These are phyloP conservation scores for Jacaranda copaia DNA, from an alignment of 257 asterid genomes.

Conservation along the genomic window DNA sequence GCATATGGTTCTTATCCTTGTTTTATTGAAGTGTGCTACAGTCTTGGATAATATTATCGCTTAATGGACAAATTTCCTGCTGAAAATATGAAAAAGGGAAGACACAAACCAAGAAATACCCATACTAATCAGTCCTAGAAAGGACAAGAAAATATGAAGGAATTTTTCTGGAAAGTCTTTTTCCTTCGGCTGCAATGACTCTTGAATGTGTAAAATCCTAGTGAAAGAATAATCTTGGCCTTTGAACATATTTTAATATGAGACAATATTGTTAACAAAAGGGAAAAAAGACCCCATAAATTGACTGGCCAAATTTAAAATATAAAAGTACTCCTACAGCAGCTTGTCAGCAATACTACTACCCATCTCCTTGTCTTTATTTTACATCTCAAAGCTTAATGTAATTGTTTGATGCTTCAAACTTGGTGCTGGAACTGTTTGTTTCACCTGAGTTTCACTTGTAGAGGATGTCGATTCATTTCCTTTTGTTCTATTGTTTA, in stretches of 20 bases:
- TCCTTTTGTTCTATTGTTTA: constrained; percentile 34
- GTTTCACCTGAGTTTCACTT: constrained; percentile 20
- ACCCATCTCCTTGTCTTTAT: constrained; percentile 9
- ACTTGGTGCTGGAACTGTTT: constrained; percentile 20
- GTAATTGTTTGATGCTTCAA: constrained; percentile 14
- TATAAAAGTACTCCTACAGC: constrained; percentile 23
- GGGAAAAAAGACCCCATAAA: not conserved
- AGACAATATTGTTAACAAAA: not conserved
- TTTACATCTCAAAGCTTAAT: constrained; percentile 25
- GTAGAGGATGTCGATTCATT: constrained; percentile 22
- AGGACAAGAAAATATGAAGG: constrained; percentile 7
- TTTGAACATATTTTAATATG: not conserved
- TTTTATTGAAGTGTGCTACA: constrained; percentile 15
- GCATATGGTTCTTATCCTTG: constrained; percentile 17
- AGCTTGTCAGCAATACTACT: constrained; percentile 11
- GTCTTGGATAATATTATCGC: constrained; percentile 6
- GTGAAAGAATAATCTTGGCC: not conserved
- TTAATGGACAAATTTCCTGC: constrained; percentile 5
- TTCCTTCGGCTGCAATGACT: constrained; percentile 19
- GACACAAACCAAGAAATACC: constrained; percentile 20
- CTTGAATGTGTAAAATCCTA: not conserved
- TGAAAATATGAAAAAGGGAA: constrained; percentile 7
- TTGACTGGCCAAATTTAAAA: not conserved
- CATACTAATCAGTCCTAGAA: constrained; percentile 10
- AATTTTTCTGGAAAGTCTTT: not conserved